phyloP scores from a whole-genome alignment of 306 rosid genomes.

The Prinsepia uniflora region DNA sequence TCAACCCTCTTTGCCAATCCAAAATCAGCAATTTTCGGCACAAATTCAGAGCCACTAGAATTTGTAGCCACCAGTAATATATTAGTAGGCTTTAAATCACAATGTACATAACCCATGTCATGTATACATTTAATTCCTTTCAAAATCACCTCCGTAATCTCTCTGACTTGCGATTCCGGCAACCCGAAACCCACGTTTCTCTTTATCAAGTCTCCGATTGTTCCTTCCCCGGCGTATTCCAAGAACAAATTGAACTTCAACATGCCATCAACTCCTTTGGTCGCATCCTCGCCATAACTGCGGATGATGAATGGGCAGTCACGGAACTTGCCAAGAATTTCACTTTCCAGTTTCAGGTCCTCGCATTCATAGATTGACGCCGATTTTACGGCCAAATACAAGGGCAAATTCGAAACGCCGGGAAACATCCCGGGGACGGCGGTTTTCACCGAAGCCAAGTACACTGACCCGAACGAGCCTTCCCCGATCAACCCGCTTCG shows the following conservation, averaged over 20 bases:
- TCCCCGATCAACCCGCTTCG: too few relatives aligned
- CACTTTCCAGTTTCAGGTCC: background rate
- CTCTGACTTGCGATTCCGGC: conserved; percentile 1
- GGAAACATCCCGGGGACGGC: too few relatives aligned
- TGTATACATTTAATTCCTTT: conserved; percentile 7
- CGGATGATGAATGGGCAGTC: conserved; percentile 5
- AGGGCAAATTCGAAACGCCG: too few relatives aligned
- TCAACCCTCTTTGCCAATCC: background rate
- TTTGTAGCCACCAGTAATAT: background rate
- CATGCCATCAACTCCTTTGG: background rate
- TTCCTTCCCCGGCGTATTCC: conserved; percentile 18
- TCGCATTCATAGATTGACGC: background rate
- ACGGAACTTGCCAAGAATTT: background rate
- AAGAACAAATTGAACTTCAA: conserved; percentile 1
- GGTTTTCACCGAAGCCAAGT: too few relatives aligned
- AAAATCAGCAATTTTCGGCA: conserved; percentile 4
- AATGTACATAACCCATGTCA: conserved; percentile 16
- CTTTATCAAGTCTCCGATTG: background rate
- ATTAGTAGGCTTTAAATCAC: conserved; percentile 19
- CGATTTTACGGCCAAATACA: too few relatives aligned
- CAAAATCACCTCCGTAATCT: background rate
- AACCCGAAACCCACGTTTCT: background rate
- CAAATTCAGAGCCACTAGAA: background rate
- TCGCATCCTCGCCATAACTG: conserved; percentile 6
- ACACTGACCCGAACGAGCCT: too few relatives aligned